Evolutionary conservation across 2,329 filamentous ascomycete genomes (phyloP), one percentile per base, ranked within the genome.

Genomic region (Fusarium tricinctum): DNA sequence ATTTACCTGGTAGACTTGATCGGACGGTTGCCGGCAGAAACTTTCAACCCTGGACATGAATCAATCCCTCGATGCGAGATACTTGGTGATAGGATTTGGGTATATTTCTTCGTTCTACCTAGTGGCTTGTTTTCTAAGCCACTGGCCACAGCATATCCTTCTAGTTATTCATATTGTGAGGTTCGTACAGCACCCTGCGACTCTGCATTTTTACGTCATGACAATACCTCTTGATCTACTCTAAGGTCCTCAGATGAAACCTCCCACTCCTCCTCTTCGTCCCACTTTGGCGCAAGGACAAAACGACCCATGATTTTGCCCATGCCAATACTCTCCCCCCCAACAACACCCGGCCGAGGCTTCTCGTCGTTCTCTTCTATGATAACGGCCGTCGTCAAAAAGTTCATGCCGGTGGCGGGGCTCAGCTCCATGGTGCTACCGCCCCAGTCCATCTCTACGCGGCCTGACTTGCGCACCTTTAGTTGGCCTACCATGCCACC

Each of bases 271-370:
- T 85, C 81, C 70, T 87, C 85, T 49, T 88, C 86, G 38, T 82
- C 83, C 81, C 85, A 89, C 44, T 85, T 81, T 9, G 87, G 87
- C 26, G 85, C 86, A 19, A 88, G 78, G 19, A 88, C 83, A 75
- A 90, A 90, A 63, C 86, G 86, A 49, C 87, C 87, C 81, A 87
- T 85, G 60, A 91, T 84, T 72, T 86, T 84, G 48, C 88, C 88
- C 86, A 91, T 89, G 46, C 86, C 86, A 58, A 86, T 84, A 30
- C 86, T 85, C 47, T 82, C 81, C 19, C 87, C 88, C 20, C 81
- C 77, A 28, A 80, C 53, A n/a, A 79, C 77, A 8, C 77, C 80
- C 10, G 77, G 66, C 50, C 78, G 79, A 5, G 82, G 77, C 74
- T 86, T 86, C 73, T 84, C 82, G 56, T 88, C 85, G 39, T 82